Percentiles rank a stretch among this genome's conserved stretches.
These are phyloP conservation scores for Tremella fuciformis DNA, from an alignment of 768 basidiomycete species.

Conservation along the genomic window DNA sequence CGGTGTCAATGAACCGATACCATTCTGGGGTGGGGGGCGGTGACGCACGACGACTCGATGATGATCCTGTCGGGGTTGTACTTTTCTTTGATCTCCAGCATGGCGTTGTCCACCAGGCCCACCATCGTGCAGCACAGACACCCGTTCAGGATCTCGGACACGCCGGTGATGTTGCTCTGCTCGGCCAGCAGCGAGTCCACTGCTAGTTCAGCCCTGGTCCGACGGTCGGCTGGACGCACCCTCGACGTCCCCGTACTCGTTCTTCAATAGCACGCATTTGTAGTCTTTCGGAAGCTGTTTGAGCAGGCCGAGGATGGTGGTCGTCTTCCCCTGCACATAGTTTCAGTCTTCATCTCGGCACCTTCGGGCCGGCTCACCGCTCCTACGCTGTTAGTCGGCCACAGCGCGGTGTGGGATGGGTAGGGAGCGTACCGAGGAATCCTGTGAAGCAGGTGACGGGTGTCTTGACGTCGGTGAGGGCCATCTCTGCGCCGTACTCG, in stretches of 20 bases:
- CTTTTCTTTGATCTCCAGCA: slow-evolving; percentile 79
- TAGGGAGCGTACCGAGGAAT: slow-evolving; percentile 59
- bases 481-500: no score
- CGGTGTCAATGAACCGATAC: neutral
- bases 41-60: slow-evolving; percentile 86
- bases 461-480: slow-evolving; percentile 53
- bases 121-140: slow-evolving; percentile 96
- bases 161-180: slow-evolving; percentile 72
- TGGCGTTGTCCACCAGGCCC: slow-evolving; percentile 87
- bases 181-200: slow-evolving; percentile 89
- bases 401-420: neutral
- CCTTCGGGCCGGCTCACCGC: slow-evolving; percentile 23
- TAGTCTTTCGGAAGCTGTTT: slow-evolving; percentile 79
- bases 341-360: slow-evolving; percentile 44
- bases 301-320: slow-evolving; percentile 70
- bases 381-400: slow-evolving; percentile 6
- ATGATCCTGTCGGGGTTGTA: slow-evolving; percentile 85
- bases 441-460: slow-evolving; percentile 96
- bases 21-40: neutral
- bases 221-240: slow-evolving; percentile 54
- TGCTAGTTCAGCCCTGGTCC: slow-evolving; percentile 41
- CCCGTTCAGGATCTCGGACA: slow-evolving; percentile 93
- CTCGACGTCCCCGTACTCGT: slow-evolving; percentile 93
- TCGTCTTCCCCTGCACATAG: slow-evolving; percentile 46
- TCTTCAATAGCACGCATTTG: slow-evolving; percentile 83